Evolutionary conservation across 2,329 filamentous ascomycete genomes (phyloP).

Genomic region (Fusarium haematococcum): DNA sequence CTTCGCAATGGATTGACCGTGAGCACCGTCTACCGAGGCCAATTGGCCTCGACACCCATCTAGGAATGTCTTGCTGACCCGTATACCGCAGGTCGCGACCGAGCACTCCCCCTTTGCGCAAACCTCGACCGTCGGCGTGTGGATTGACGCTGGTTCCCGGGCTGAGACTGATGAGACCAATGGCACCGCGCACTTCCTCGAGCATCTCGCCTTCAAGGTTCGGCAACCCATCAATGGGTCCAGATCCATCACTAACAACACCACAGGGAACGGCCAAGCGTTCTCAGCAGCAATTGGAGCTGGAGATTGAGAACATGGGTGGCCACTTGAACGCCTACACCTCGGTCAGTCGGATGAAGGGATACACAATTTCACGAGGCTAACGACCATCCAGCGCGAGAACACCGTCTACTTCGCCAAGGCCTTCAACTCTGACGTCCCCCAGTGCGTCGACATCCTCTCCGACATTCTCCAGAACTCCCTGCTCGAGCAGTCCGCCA

Average conservation of each 20-base stretch:
- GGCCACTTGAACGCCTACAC: slow-evolving; percentile 99
- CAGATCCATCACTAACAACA: slow-evolving; percentile 31
- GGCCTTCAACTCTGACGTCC: slow-evolving; percentile 97
- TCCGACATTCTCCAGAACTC: slow-evolving; percentile 99
- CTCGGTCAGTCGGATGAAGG: slow-evolving; percentile 75
- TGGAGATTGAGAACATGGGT: slow-evolving; percentile 99
- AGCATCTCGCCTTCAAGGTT: slow-evolving; percentile 99
- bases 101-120: slow-evolving; percentile 98
- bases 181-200: slow-evolving; percentile 98
- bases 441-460: slow-evolving; percentile 96
- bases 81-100: slow-evolving; percentile 81
- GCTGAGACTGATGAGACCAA: slow-evolving; percentile 99
- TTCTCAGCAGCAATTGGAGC: slow-evolving; percentile 96
- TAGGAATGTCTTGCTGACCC: slow-evolving; percentile 42
- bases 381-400: slow-evolving; percentile 75
- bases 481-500: slow-evolving; percentile 92
- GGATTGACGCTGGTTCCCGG: slow-evolving; percentile 98
- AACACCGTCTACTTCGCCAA: slow-evolving; percentile 99
- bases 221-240: slow-evolving; percentile 41
- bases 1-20: slow-evolving; percentile 98
- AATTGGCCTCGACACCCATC: slow-evolving; percentile 52
- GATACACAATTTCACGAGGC: slow-evolving; percentile 33
- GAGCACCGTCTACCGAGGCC: slow-evolving; percentile 52
- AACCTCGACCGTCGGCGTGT: slow-evolving; percentile 97
- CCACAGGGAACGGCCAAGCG: slow-evolving; percentile 88